Conservation (phyloP, 352 stramenopile genomes). For the Paralagenidium karlingii region DNA sequence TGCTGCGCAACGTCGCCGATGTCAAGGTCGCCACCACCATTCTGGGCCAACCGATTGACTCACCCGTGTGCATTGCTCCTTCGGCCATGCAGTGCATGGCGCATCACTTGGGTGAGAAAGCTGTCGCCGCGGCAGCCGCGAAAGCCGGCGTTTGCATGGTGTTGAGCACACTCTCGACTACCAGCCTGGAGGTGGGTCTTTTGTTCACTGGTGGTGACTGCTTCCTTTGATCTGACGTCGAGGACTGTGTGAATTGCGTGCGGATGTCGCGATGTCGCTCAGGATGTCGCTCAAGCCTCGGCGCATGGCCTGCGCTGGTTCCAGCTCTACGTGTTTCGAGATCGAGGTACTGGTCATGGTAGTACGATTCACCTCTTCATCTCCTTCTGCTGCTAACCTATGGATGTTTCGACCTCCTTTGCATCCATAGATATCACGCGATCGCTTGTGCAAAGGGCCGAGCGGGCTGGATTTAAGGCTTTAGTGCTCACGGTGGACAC, state of each 20-base stretch:
- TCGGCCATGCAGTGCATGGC: slow-evolving; percentile 92
- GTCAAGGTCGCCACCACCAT: slow-evolving; percentile 88
- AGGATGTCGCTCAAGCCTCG: slow-evolving; percentile 47
- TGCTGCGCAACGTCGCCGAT: slow-evolving; percentile 89
- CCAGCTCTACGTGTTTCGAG: slow-evolving; percentile 95
- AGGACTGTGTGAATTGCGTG: background rate
- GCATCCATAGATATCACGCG: slow-evolving; percentile 74
- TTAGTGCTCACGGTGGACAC: slow-evolving; percentile 94
- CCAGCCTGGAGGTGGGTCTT: slow-evolving; percentile 78
- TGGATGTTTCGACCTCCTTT: background rate
- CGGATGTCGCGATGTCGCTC: background rate
- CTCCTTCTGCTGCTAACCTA: background rate
- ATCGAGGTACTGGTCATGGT: slow-evolving; percentile 20
- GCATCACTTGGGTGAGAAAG: slow-evolving; percentile 89
- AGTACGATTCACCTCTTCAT: background rate
- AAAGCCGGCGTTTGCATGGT: slow-evolving; percentile 86
- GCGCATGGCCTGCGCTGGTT: slow-evolving; percentile 85
- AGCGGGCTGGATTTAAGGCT: slow-evolving; percentile 92
- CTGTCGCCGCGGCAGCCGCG: slow-evolving; percentile 62
- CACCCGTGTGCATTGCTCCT: slow-evolving; percentile 89
- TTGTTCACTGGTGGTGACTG: slow-evolving; percentile 1
- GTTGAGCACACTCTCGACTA: slow-evolving; percentile 89
- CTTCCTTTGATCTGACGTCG: slow-evolving; percentile 4
- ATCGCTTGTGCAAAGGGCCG: slow-evolving; percentile 80
- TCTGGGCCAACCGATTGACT: slow-evolving; percentile 81